Evolutionary conservation across 1,284 basidiomycete genomes (phyloP).

Genomic region (Moniliella sp.): DNA sequence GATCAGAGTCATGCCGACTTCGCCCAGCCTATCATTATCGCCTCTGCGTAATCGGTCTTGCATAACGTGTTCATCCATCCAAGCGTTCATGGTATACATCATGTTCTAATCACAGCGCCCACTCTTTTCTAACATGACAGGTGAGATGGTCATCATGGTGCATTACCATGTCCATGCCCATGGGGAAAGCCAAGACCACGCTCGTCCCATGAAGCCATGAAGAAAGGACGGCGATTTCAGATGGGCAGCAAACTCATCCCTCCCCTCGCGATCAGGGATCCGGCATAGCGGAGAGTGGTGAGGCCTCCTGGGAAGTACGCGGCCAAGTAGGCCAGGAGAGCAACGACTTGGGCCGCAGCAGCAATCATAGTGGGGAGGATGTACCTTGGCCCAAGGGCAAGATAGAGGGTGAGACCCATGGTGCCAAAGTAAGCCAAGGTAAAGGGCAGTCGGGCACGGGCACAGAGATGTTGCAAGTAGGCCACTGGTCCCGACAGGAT

Average conservation of each 20-base stretch:
- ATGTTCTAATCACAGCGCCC: too few relatives aligned
- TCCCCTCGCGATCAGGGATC: conserved; percentile 19
- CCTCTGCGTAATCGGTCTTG: too few relatives aligned
- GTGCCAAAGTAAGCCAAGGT: conserved; percentile 38
- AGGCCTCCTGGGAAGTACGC: conserved; percentile 29
- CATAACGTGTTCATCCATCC: too few relatives aligned
- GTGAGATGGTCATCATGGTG: too few relatives aligned
- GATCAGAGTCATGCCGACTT: too few relatives aligned
- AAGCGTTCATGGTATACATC: too few relatives aligned
- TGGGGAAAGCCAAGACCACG: too few relatives aligned
- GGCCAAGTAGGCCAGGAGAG: conserved; percentile 22
- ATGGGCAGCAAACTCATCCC: conserved; percentile 23
- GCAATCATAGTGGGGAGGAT: conserved; percentile 19
- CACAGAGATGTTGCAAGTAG: conserved; percentile 24
- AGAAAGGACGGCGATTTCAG: too few relatives aligned
- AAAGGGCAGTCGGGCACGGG: conserved; percentile 39
- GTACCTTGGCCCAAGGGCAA: conserved; percentile 24
- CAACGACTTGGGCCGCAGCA: conserved; percentile 19
- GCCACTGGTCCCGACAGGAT: conserved; percentile 26
- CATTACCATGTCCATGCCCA: too few relatives aligned
- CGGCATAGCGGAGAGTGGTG: conserved; percentile 26
- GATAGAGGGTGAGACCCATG: conserved; percentile 28
- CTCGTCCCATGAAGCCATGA: too few relatives aligned
- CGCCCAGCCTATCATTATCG: too few relatives aligned
- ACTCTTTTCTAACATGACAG: too few relatives aligned